Conservation (phyloP, 1,139 yeast species). For the Saccharomycopsis phalli region DNA sequence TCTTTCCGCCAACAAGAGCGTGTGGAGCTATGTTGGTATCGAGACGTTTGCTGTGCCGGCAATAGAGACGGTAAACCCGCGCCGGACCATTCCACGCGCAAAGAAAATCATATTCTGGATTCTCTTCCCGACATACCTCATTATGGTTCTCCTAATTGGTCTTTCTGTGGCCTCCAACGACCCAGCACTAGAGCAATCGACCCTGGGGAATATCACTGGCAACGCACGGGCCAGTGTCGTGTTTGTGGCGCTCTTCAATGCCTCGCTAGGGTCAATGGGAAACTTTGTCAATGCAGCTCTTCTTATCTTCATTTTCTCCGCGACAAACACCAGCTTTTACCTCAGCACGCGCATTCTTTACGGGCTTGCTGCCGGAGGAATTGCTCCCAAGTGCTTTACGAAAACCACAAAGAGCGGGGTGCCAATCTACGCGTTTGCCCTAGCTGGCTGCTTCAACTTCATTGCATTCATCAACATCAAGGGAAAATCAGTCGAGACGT, state of each 20-base stretch:
- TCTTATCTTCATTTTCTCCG: constrained; percentile 44
- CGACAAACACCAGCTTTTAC: constrained; percentile 46
- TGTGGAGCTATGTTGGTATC: constrained; percentile 20
- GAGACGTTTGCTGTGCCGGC: constrained; percentile 34
- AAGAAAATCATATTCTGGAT: constrained; percentile 41
- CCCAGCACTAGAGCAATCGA: constrained; percentile 17
- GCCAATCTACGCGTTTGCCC: constrained; percentile 35
- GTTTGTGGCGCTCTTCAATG: constrained; percentile 35
- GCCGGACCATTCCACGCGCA: constrained; percentile 37
- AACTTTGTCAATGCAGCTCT: constrained; percentile 45
- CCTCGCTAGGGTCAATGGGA: constrained; percentile 40
- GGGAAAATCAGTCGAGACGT: constrained; percentile 10
- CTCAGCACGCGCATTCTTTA: constrained; percentile 44
- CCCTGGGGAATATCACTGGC: not conserved
- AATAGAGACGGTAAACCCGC: constrained; percentile 50
- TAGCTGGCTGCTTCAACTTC: constrained; percentile 31
- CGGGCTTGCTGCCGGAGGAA: constrained; percentile 38
- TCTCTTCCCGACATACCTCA: constrained; percentile 36
- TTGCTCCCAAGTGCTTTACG: constrained; percentile 38
- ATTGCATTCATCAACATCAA: constrained; percentile 30
- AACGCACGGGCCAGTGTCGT: constrained; percentile 48
- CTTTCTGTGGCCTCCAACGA: constrained; percentile 35
- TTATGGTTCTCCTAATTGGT: constrained; percentile 35
- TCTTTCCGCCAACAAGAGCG: constrained; percentile 8
- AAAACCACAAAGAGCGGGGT: constrained; percentile 43